Conservation (phyloP, 192 early-diverging fungal genomes). For the Coemansia sp. region DNA sequence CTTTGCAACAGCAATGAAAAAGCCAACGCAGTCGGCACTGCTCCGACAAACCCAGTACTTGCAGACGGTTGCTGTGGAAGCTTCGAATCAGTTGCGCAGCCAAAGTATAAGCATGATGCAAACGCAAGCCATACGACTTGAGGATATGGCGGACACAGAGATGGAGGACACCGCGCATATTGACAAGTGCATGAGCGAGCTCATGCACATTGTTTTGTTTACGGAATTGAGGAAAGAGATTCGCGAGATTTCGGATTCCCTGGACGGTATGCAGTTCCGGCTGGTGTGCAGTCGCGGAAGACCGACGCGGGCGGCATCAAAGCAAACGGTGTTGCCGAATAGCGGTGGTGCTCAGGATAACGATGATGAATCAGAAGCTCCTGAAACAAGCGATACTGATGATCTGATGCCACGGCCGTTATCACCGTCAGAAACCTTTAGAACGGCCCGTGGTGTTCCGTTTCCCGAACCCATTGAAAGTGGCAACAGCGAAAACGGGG, state of each 20-base stretch:
- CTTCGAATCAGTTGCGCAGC: slow-evolving; percentile 29
- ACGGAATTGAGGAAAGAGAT: slow-evolving; percentile 44
- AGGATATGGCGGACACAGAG: slow-evolving; percentile 39
- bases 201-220: slow-evolving; percentile 38
- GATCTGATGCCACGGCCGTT: slow-evolving; percentile 9
- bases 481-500: background rate
- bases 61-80: slow-evolving; percentile 40
- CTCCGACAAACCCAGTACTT: slow-evolving; percentile 30
- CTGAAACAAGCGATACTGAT: slow-evolving; percentile 2
- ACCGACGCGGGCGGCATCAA: slow-evolving; percentile 1
- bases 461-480: background rate
- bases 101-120: slow-evolving; percentile 36
- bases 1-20: background rate
- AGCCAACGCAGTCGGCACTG: slow-evolving; percentile 10
- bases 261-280: slow-evolving; percentile 28
- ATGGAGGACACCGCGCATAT: slow-evolving; percentile 19
- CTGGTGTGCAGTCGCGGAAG: slow-evolving; percentile 19
- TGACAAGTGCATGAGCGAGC: slow-evolving; percentile 35
- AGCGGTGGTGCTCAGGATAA: background rate
- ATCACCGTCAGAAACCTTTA: slow-evolving; percentile 30
- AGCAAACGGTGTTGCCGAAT: background rate
- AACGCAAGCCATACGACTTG: slow-evolving; percentile 35
- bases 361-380: no score
- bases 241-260: slow-evolving; percentile 21
- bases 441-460: slow-evolving; percentile 31